Base-by-base conservation (phyloP, 176 grass and related monocot species). In the Avena atlantica region DNA sequence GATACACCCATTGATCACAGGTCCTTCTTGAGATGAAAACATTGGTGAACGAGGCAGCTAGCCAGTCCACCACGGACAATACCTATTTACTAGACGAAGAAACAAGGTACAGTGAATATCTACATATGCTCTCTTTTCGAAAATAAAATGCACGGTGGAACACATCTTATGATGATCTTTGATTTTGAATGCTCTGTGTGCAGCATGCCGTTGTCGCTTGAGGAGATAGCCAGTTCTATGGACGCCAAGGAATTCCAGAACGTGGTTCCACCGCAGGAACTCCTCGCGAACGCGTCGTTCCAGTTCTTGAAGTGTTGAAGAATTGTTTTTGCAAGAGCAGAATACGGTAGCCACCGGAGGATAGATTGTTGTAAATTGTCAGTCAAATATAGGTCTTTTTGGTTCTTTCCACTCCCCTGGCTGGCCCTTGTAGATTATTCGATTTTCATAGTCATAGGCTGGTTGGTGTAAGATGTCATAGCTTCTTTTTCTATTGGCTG, bases 201-300 rank as follows among this genome's bases (percentile, higher is more conserved):
- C 81, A 98, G 95, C 78, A 93, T 93, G 83, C 95, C 93, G 0
- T 81, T 95, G 57, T 88, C 90, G 7, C 66, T 91, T 21, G 93
- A 98, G 29, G 93, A 95, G 74, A 92, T 98, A 76, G 92, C 89
- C 23, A 90, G 59, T 83, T 89, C 89, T 17, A 79, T 98, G 83
- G 90, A 93, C 14, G 90, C 94, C 70, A 93, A 93, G 84, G 88
- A 92, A 48, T 98, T 95, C 47, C 89, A 89, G 71, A 91, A 92
- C 58, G 89, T 93, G 34, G 61, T 16, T 77, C 88, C 85, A 81
- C 93, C 95, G 3, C 86, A 95, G 55, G 91, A 95, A 62, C 93
- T 98, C 68, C 42, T 89, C 1, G 89, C 89, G 47, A 92, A 90
- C 42, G 77, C 87, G 0, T 56, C 86, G 5, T 98, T 98, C 86